Base-by-base conservation (phyloP, 768 basidiomycete species). In the Trametes sanguinea region DNA sequence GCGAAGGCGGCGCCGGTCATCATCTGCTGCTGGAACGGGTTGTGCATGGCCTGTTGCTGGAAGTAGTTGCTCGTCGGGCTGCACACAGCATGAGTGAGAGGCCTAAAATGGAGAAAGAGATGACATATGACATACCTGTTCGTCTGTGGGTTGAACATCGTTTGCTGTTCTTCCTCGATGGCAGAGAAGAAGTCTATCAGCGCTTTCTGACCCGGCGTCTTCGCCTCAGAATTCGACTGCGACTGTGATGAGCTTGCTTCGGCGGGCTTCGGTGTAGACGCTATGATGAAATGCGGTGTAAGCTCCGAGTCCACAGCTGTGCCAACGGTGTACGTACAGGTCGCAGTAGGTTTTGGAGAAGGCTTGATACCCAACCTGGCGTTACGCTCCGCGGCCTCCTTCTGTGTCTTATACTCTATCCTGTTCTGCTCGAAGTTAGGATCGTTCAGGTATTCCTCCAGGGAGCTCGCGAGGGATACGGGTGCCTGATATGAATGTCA, bases 341-440 rank as follows among this genome's bases (percentile, higher is more conserved):
- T 68, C 67, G 69, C 65, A 65, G 60, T 50, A 55, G 71, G 66
- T 51, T 72, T 70, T 11, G 66, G 57, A 10, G 60, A 32, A 3
- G 66, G 42, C 39, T 67, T 71, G 27, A 65, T 63, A 14, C 70
- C 75, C 17, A 64, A 65, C 55, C 55, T 71, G 9, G 72, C 65
- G 22, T 69, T 72, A 57, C 71, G 73, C 62, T 91, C 90, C 2
- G 83, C 82, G 3, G 84, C 80, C 5, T 80, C 82, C 74, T 92
- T 92, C 73, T 87, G 93, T 27, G 87, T 79, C 75, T 83, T 94
- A 77, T 99, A 98, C 70, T 98, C 97, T 8, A 89, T 77, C 63
- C 96, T 79, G 74, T 98, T 98, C 75, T 92, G 88, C 74, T 98
- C 97, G 67, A 99, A 99, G 70, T 94, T 94, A 27, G 95, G 92